Percentiles rank a stretch among this genome's conserved stretches.
Conservation (phyloP, 768 basidiomycete species). For the Kwoniella heveanensis region DNA sequence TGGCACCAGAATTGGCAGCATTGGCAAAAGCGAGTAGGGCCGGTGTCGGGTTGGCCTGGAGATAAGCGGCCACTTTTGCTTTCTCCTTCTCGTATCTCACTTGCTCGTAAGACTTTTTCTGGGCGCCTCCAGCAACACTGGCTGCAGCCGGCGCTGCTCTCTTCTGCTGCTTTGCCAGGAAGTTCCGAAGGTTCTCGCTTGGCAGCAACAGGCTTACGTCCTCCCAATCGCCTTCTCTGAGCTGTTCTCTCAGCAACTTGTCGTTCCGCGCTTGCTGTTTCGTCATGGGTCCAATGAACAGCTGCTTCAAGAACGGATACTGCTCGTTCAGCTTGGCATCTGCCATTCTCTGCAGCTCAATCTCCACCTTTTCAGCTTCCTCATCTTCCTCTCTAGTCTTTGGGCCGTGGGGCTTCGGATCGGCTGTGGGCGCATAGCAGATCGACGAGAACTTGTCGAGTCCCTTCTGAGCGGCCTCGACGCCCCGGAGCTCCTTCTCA, state of each 20-base stretch:
- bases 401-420: conserved; percentile 42
- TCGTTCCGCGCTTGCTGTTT: conserved; percentile 42
- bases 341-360: conserved; percentile 14
- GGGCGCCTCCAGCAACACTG: background rate
- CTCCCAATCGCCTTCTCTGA: conserved; percentile 38
- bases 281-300: conserved; percentile 47
- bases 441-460: conserved; percentile 37
- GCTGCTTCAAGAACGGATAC: conserved; percentile 39
- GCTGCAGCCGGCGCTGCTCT: background rate
- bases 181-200: conserved; percentile 26
- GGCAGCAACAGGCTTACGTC: conserved; percentile 37
- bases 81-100: conserved; percentile 40
- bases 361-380: conserved; percentile 22
- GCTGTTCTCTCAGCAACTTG: conserved; percentile 28
- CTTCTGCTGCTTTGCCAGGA: conserved; percentile 11
- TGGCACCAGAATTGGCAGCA: background rate
- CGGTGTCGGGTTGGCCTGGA: conserved; percentile 6
- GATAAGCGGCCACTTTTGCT: conserved; percentile 27
- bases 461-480: conserved; percentile 37
- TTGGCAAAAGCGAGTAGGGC: background rate
- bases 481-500: conserved; percentile 38
- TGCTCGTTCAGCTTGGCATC: conserved; percentile 22
- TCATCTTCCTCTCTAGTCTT: conserved; percentile 34
- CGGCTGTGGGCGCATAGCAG: conserved; percentile 30
- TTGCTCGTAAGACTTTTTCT: conserved; percentile 33